A percentile compares a stretch with the other conserved stretches of the same genome.
These are phyloP conservation scores for Pseudogymnoascus pannorum DNA, from an alignment of 2,329 filamentous ascomycete genomes.

Conservation along the genomic window DNA sequence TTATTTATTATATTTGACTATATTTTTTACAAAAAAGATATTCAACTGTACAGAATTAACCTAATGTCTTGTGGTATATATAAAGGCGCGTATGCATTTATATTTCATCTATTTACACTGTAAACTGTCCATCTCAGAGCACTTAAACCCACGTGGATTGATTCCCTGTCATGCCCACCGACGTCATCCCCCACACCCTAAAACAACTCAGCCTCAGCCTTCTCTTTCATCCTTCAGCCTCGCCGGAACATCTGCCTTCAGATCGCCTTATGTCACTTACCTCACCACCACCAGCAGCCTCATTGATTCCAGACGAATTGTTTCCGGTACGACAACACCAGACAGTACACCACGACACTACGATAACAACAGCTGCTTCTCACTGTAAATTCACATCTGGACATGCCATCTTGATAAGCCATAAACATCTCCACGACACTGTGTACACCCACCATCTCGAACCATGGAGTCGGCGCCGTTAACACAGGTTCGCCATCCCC, in stretches of 20 bases:
- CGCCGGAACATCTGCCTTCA: background rate
- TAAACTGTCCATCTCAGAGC: background rate
- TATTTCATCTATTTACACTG: background rate
- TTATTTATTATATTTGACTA: background rate
- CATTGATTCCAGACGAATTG: background rate
- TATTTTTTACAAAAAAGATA: background rate
- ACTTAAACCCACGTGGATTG: background rate
- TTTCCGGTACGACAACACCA: background rate
- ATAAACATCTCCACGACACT: conserved; percentile 2
- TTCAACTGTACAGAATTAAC: background rate
- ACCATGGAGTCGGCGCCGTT: conserved; percentile 64
- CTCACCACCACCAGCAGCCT: background rate
- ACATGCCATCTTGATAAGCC: background rate
- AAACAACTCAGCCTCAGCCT: background rate
- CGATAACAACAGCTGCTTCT: background rate
- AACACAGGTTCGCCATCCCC: conserved; percentile 45
- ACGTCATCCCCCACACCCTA: background rate
- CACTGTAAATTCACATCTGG: background rate
- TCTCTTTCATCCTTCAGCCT: background rate
- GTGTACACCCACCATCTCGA: conserved; percentile 7
- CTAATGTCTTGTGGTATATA: background rate
- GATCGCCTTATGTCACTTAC: background rate
- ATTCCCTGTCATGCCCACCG: background rate
- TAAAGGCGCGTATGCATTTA: background rate
- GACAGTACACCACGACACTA: background rate